phyloP scores from a whole-genome alignment of 108 stramenopile genomes.

The Pseudonitzschia pungens region DNA sequence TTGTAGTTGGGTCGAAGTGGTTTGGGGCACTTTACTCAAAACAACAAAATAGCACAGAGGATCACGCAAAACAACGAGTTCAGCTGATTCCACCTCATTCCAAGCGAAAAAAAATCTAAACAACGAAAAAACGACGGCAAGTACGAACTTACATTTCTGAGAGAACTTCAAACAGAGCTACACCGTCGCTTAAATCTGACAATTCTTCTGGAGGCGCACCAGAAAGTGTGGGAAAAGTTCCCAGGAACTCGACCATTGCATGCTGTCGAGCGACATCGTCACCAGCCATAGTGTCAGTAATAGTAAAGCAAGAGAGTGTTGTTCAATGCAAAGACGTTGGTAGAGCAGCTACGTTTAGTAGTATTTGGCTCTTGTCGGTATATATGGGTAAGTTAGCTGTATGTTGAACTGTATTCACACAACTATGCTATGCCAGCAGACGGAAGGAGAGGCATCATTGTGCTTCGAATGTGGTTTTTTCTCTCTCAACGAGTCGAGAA shows the following conservation, averaged over 20 bases:
- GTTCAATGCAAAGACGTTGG: too few relatives aligned
- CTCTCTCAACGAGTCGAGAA: background rate
- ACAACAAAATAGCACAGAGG: too few relatives aligned
- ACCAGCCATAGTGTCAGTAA: constrained; percentile 14
- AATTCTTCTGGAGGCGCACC: constrained; percentile 52
- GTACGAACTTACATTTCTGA: constrained; percentile 76
- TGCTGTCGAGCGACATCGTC: constrained; percentile 39
- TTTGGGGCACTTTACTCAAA: constrained; percentile 61
- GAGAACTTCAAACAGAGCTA: constrained; percentile 79
- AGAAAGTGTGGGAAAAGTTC: constrained; percentile 60
- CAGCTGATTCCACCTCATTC: too few relatives aligned
- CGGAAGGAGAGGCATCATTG: background rate
- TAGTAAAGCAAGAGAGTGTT: too few relatives aligned
- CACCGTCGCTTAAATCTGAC: constrained; percentile 73
- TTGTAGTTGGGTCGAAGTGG: constrained; percentile 84
- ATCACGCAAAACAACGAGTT: too few relatives aligned
- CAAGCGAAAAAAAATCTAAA: background rate
- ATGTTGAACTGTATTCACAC: too few relatives aligned
- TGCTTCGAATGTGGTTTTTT: background rate
- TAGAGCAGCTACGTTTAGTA: too few relatives aligned
- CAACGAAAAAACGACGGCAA: background rate
- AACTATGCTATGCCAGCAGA: too few relatives aligned
- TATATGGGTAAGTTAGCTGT: too few relatives aligned
- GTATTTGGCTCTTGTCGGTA: too few relatives aligned
- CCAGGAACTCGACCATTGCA: constrained; percentile 71